Base-by-base conservation (phyloP, 257 asterid species). In the Nicotiana tabacum region DNA sequence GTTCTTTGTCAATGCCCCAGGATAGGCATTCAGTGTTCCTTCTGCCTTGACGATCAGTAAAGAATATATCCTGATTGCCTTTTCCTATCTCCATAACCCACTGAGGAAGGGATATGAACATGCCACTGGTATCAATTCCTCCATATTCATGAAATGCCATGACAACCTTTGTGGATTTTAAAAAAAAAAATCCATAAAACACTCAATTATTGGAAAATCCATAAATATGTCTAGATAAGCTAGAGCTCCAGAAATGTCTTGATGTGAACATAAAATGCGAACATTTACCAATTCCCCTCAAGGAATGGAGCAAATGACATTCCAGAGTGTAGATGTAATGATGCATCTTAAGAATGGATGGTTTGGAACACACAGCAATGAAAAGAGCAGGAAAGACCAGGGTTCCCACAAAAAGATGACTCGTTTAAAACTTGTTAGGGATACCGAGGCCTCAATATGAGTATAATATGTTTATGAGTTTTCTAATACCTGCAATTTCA, bases 21-120 rank as follows among this genome's bases (percentile, higher is more conserved):
- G 97, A 91, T 39, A 93, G 94, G 87, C 94, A 91, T 86, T 91
- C 97, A 3, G 89, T 85, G 81, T 90, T 93, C 87, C 97, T 90
- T 87, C 97, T 90, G 84, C 97, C 94, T 89, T 88, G 93, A 80
- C 93, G 93, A 69, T 91, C 96, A 1, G 94, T 90, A 92, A 93
- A 93, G 90, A 91, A 93, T 76, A 93, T 90, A 80, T 93, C 97
- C 83, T 88, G 97, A 83, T 90, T 93, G 88, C 74, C 88, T 85
- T 90, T 93, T 24, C 96, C 97, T 76, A 93, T 89, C 86, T 93
- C 95, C 91, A 93, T 43, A 88, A 93, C 88, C 97, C 97, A 93
- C 57, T 91, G 94, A 9, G 97, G 97, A 35, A 93, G 93, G 82
- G 96, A 87, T 81, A 93, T 87, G 77, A 87, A 83, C 67, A 87